Evolutionary conservation across 2,329 filamentous ascomycete species (phyloP).

Genomic region (Ceratocystis lukuohia): DNA sequence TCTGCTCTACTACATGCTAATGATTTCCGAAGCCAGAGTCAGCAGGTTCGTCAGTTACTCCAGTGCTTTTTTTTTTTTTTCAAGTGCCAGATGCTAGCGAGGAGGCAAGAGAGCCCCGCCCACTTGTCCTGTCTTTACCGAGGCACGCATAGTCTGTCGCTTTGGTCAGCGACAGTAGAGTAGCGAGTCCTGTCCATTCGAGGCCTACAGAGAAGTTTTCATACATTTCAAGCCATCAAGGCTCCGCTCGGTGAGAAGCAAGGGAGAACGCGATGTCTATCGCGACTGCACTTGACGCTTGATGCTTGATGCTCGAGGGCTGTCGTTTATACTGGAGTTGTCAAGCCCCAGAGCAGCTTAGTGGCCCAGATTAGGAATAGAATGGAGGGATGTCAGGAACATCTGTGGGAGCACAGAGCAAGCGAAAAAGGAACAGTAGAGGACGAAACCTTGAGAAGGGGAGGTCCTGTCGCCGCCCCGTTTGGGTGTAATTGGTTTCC

Average conservation of each 20-base stretch:
- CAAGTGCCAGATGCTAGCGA: no score
- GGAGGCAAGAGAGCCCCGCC: no score
- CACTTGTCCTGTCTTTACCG: no score
- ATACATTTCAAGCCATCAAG: not conserved
- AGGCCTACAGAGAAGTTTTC: not conserved
- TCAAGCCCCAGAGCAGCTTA: not conserved
- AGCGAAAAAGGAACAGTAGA: slow-evolving; percentile 1
- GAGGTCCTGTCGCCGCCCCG: not conserved
- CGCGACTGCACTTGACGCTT: not conserved
- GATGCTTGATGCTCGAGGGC: not conserved
- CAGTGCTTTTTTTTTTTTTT: no score
- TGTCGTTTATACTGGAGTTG: not conserved
- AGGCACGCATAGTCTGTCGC: no score
- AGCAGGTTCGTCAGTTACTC: no score
- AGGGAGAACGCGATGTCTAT: not conserved
- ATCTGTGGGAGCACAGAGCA: slow-evolving; percentile 8
- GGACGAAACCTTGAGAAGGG: not conserved
- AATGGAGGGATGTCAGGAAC: slow-evolving; percentile 12
- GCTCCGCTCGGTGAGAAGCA: not conserved
- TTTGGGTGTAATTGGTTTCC: not conserved
- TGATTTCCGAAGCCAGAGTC: no score
- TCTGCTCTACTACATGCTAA: no score
- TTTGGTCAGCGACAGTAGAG: no score
- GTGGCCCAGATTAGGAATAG: slow-evolving; percentile 12
- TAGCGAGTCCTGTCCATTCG: not conserved